phyloP scores from a whole-genome alignment of 2,329 filamentous ascomycete species.

The Endoconidiophora laricicola region DNA sequence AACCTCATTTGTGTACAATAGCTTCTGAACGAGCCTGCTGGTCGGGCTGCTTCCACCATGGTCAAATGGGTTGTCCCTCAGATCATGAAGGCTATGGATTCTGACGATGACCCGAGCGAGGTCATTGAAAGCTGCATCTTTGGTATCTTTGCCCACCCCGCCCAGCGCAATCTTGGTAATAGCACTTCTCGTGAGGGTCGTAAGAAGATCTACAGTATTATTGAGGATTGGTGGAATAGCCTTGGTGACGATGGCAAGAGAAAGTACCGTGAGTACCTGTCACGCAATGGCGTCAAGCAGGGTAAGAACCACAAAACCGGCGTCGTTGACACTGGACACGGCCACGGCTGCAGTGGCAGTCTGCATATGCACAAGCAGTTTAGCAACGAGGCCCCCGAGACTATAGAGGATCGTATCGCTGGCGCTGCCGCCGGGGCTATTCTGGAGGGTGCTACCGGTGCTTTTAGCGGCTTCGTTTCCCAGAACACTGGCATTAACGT shows the following conservation, averaged over 20 bases:
- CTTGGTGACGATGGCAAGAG: conserved; percentile 46
- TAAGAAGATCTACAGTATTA: conserved; percentile 57
- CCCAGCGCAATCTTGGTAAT: conserved; percentile 51
- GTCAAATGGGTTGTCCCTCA: conserved; percentile 79
- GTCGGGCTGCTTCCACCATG: conserved; percentile 61
- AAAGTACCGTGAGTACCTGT: conserved; percentile 57
- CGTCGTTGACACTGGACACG: conserved; percentile 67
- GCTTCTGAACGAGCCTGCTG: conserved; percentile 75
- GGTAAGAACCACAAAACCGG: conserved; percentile 78
- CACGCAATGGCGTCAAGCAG: conserved; percentile 57
- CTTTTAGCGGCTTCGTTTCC: conserved; percentile 29
- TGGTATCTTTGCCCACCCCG: conserved; percentile 79
- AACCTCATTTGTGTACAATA: conserved; percentile 15
- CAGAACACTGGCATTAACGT: conserved; percentile 29
- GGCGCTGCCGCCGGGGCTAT: conserved; percentile 38
- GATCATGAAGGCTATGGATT: conserved; percentile 72
- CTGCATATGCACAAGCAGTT: conserved; percentile 60
- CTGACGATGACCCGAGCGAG: conserved; percentile 54
- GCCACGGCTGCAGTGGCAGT: conserved; percentile 67
- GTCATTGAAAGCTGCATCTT: conserved; percentile 61
- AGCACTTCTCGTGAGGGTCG: conserved; percentile 60
- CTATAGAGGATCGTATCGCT: conserved; percentile 39
- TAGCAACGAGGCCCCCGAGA: conserved; percentile 25
- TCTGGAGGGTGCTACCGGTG: conserved; percentile 39
- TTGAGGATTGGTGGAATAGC: conserved; percentile 67